Base-by-base conservation (phyloP, 257 asterid genomes). In the Orobanche coerulescens region DNA sequence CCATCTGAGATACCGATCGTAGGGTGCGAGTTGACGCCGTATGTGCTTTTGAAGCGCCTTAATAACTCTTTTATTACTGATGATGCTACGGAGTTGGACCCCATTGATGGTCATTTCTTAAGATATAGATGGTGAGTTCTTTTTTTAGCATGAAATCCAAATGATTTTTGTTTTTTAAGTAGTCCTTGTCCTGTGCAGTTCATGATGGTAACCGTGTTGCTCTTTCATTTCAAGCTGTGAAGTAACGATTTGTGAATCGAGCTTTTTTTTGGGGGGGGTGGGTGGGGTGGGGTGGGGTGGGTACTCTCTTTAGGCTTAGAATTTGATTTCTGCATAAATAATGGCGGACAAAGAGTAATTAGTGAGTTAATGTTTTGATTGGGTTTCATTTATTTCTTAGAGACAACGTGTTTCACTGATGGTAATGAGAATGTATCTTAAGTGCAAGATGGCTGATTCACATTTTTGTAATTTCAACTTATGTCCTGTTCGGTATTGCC, bases 1-100 rank as follows among this genome's bases (percentile, higher is more conserved):
- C 95, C 98, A 6, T 84, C 98, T 25, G 98, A 88, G 58, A 91
- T 91, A 73, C 98, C 98, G 52, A 85, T 91, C 40, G 98, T 91
- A 37, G 96, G 96, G 65, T 91, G 96, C 67, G 98, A 91, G 80
- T 81, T 91, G 78, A 84, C 94, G 52, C 98, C 96, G 6, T 91
- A 88, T 40, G 94, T 91, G 50, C 87, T 85, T 18, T 55, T 85
- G 75, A 82, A 74, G 65, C 90, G 88, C 43, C 76, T 86, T 8
- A 84, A 83, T 31, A 79, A 78, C 30, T 64, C 95, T 15, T 74
- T 76, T 37, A 65, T 73, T 4, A 73, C 82, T 15, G 94, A 85
- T 19, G 95, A 91, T 76, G 83, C 81, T 36, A 75, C 90, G 9
- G 95, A 92, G 75, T 68, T 67, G 43, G 73, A 76, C 36, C 96